Evolutionary conservation across 306 rosid genomes (phyloP).

Genomic region (Rosa multiflora): DNA sequence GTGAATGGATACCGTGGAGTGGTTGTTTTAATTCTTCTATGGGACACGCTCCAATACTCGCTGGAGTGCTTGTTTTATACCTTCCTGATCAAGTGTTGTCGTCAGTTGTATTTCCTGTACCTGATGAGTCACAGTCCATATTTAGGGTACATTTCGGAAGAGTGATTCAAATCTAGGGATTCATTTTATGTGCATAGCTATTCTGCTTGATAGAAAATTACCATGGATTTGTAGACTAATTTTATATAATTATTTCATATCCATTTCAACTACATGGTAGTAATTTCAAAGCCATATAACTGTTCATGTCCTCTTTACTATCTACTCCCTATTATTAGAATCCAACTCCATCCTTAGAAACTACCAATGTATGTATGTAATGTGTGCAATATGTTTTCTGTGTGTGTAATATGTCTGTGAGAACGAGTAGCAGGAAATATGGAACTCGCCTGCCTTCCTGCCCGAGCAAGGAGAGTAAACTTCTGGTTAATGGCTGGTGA

Average conservation of each 20-base stretch:
- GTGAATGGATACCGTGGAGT: conserved; percentile 14
- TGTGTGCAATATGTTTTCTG: background rate
- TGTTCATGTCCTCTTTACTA: background rate
- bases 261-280: background rate
- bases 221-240: background rate
- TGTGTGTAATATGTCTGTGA: background rate
- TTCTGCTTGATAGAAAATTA: background rate
- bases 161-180: background rate
- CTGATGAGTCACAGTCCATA: conserved; percentile 35
- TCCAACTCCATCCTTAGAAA: background rate
- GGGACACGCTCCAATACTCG: conserved; percentile 91
- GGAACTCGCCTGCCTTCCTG: conserved; percentile 80
- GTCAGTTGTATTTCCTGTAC: conserved; percentile 84
- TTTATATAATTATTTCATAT: background rate
- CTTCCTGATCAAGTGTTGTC: conserved; percentile 90
- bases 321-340: no score
- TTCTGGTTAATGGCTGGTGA: conserved; percentile 67
- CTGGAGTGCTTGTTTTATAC: conserved; percentile 84
- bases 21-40: conserved; percentile 52
- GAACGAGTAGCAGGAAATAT: background rate
- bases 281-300: background rate
- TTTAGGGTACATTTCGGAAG: background rate
- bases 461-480: conserved; percentile 92
- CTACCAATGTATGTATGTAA: background rate
- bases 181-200: background rate